A percentile compares a stretch with the other conserved stretches of the same genome.
phyloP scores from a whole-genome alignment of 1,284 basidiomycete genomes.

The Trichosporon inkin region DNA sequence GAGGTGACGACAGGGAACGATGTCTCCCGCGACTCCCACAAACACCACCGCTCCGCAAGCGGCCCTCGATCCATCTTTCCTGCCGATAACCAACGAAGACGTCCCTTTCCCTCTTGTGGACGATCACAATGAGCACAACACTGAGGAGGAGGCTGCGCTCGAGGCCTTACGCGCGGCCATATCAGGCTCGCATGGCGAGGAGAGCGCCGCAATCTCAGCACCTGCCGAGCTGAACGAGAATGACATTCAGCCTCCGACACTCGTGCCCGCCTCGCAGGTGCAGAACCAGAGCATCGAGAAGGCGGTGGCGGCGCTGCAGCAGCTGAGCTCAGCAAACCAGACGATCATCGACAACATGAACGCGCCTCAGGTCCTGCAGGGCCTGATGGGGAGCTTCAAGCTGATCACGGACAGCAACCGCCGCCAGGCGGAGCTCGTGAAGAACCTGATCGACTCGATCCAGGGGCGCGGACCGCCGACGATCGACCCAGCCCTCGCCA shows the following conservation, averaged over 20 bases:
- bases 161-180: conserved; percentile 38
- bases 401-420: conserved; percentile 34
- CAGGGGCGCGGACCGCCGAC: conserved; percentile 24
- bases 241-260: conserved; percentile 13
- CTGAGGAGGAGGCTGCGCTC: conserved; percentile 30
- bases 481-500: conserved; percentile 28
- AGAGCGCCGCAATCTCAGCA: neutral
- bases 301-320: conserved; percentile 25
- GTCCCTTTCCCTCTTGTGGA: conserved; percentile 22
- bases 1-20: neutral
- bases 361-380: conserved; percentile 27
- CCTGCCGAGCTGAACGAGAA: conserved; percentile 3
- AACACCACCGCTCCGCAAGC: conserved; percentile 7
- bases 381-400: conserved; percentile 33
- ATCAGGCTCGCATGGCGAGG: conserved; percentile 16
- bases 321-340: conserved; percentile 27
- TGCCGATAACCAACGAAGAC: conserved; percentile 19
- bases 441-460: conserved; percentile 24
- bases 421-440: conserved; percentile 35
- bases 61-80: conserved; percentile 14
- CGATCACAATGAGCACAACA: conserved; percentile 21
- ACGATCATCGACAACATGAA: conserved; percentile 35
- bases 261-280: conserved; percentile 20
- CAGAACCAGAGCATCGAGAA: conserved; percentile 27
- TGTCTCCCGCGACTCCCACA: conserved; percentile 7